A percentile compares a stretch with the other conserved stretches of the same genome.
phyloP scores from a whole-genome alignment of 345 rosid genomes.

The Cardamine occulta region DNA sequence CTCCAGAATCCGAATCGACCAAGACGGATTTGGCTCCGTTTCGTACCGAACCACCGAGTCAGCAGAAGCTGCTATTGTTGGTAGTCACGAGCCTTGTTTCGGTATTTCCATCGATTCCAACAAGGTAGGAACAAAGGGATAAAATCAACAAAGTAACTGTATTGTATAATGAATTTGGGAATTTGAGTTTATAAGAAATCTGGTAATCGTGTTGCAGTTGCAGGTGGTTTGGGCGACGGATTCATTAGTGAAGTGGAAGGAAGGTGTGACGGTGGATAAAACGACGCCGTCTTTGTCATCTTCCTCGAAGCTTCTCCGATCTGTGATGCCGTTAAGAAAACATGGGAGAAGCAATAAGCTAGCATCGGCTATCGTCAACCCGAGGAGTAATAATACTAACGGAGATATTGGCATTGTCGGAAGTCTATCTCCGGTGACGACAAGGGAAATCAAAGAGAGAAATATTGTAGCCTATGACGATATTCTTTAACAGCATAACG shows the following conservation, averaged over 20 bases:
- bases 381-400: conserved; percentile 39
- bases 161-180: neutral
- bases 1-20: conserved; percentile 80
- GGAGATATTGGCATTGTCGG: neutral
- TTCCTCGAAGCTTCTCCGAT: conserved; percentile 70
- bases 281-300: conserved; percentile 49
- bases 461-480: conserved; percentile 80
- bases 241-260: conserved; percentile 74
- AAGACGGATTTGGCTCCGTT: conserved; percentile 63
- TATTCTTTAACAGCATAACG: conserved; percentile 47
- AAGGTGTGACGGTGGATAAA: conserved; percentile 56
- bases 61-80: conserved; percentile 78
- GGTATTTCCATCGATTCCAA: conserved; percentile 67
- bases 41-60: conserved; percentile 70
- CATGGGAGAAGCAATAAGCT: conserved; percentile 76
- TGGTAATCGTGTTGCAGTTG: conserved; percentile 51
- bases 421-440: conserved; percentile 37
- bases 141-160: neutral
- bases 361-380: conserved; percentile 73
- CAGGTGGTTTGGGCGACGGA: conserved; percentile 81
- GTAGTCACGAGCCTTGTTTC: conserved; percentile 70
- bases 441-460: conserved; percentile 58
- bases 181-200: neutral
- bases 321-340: conserved; percentile 72
- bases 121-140: conserved; percentile 35